Evolutionary conservation across 495 filamentous ascomycete species (phyloP).

Genomic region (Penicillium maclennaniae): DNA sequence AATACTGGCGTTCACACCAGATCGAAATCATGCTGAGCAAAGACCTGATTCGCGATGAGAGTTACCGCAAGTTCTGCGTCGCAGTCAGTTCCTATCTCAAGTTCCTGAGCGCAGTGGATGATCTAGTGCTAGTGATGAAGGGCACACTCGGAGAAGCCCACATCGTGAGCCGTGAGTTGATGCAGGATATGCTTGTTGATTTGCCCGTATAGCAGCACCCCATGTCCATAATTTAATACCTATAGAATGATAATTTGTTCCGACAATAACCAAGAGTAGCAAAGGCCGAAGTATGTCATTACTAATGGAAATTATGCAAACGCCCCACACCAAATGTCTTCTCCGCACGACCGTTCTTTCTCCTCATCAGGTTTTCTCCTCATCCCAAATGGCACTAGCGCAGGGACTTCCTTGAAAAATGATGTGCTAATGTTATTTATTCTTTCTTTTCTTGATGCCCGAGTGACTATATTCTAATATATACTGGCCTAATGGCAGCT

Average conservation of each 20-base stretch:
- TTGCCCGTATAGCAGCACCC: conserved; percentile 7
- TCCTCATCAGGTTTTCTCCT: conserved; percentile 15
- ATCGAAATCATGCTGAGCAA: conserved; percentile 21
- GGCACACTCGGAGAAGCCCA: conserved; percentile 41
- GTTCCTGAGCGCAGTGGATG: conserved; percentile 36
- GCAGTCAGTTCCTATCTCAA: conserved; percentile 36
- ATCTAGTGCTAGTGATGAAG: conserved; percentile 42
- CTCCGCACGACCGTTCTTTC: conserved; percentile 19
- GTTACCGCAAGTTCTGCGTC: conserved; percentile 40
- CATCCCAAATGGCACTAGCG: conserved; percentile 9
- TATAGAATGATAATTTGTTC: background rate
- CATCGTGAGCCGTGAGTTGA: conserved; percentile 28
- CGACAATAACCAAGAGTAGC: background rate
- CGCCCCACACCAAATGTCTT: background rate
- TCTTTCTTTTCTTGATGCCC: background rate
- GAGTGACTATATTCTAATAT: background rate
- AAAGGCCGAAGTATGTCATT: background rate
- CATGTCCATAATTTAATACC: background rate
- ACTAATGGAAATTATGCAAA: background rate
- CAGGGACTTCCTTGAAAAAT: conserved; percentile 1
- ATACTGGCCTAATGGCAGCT: conserved; percentile 9
- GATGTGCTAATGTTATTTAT: background rate
- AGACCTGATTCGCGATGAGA: conserved; percentile 33
- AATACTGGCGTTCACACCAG: conserved; percentile 25
- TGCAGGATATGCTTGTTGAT: conserved; percentile 8